Percentiles rank a stretch among this genome's conserved stretches.
Conservation (phyloP, 768 basidiomycete species). For the Agaricus blazei region DNA sequence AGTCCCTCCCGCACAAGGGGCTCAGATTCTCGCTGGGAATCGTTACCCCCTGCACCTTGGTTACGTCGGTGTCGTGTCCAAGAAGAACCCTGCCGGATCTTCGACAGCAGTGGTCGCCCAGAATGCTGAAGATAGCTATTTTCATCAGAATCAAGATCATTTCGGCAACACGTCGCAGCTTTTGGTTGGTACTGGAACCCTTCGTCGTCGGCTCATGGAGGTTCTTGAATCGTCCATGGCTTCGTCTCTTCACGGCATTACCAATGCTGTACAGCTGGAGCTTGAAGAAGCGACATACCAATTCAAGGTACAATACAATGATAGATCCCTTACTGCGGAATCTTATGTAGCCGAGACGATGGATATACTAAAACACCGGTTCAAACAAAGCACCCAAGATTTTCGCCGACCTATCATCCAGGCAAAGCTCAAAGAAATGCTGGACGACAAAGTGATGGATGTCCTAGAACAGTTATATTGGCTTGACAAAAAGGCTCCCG, state of each 20-base stretch:
- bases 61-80: conserved; percentile 95
- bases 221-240: conserved; percentile 98
- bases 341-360: conserved; percentile 98
- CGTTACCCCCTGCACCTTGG: conserved; percentile 96
- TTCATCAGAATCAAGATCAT: conserved; percentile 53
- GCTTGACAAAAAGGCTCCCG: conserved; percentile 81
- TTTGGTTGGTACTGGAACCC: conserved; percentile 89
- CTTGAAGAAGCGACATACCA: conserved; percentile 97
- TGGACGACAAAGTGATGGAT: conserved; percentile 96
- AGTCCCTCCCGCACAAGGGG: conserved; percentile 81
- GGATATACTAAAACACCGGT: conserved; percentile 84
- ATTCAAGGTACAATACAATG: conserved; percentile 99
- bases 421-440: conserved; percentile 82
- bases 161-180: conserved; percentile 61
- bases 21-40: conserved; percentile 76
- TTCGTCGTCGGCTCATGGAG: conserved; percentile 90
- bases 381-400: conserved; percentile 78
- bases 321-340: conserved; percentile 89
- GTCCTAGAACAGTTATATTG: conserved; percentile 97
- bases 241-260: conserved; percentile 90
- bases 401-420: conserved; percentile 90
- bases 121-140: conserved; percentile 64
- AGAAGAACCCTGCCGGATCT: conserved; percentile 53
- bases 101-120: conserved; percentile 44
- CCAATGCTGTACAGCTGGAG: conserved; percentile 95